A percentile compares a stretch with the other conserved stretches of the same genome.
phyloP scores from a whole-genome alignment of 768 basidiomycete species.

The Hemileccinum rubropunctum region DNA sequence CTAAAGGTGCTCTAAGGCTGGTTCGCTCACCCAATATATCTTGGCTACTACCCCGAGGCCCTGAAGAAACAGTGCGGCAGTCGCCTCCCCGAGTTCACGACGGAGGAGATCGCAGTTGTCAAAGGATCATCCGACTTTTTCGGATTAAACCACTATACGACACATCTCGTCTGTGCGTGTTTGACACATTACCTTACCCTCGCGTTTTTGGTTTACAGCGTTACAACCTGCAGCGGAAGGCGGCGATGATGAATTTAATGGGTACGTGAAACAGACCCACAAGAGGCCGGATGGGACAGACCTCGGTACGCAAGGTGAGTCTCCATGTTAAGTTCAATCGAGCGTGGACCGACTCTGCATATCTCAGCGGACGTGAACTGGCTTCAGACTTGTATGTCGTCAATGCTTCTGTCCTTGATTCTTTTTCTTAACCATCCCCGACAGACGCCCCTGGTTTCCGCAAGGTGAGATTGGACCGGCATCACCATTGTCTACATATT shows the following conservation, averaged over 20 bases:
- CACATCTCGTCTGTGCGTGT: conserved; percentile 59
- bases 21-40: too few species aligned
- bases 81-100: conserved; percentile 59
- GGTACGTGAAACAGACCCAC: conserved; percentile 60
- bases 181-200: too few species aligned
- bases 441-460: conserved; percentile 69
- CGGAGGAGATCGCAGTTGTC: conserved; percentile 55
- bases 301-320: conserved; percentile 59
- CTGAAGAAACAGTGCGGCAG: conserved; percentile 57
- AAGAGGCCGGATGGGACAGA: conserved; percentile 65
- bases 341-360: too few species aligned
- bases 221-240: conserved; percentile 46
- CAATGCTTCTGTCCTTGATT: not conserved
- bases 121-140: conserved; percentile 73
- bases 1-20: too few species aligned
- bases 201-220: too few species aligned
- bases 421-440: not conserved
- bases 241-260: conserved; percentile 66
- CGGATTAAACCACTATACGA: conserved; percentile 76
- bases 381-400: conserved; percentile 62
- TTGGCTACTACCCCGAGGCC: conserved; percentile 58
- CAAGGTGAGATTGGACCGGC: conserved; percentile 34
- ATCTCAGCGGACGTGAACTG: conserved; percentile 59
- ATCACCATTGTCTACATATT: too few species aligned
- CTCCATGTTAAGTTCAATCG: not conserved